A percentile compares a stretch with the other conserved stretches of the same genome.
Conservation (phyloP, 164 flowering plant genomes). For the Liquidambar formosana region DNA sequence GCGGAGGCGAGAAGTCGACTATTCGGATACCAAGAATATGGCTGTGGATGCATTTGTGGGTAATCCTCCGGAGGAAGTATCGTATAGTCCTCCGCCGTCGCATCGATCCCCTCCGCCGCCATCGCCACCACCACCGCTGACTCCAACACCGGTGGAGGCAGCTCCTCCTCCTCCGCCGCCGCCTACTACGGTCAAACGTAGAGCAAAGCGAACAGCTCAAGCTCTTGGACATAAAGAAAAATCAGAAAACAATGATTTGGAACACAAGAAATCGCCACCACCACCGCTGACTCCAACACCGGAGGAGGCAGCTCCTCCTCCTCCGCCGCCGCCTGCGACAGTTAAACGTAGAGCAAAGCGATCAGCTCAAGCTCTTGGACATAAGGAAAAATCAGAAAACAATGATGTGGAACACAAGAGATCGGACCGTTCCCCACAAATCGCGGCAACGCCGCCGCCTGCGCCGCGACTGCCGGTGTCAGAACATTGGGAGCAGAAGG, state of each 20-base stretch:
- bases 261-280: neutral
- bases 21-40: constrained; percentile 6
- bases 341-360: too few relatives aligned
- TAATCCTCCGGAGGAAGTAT: neutral
- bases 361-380: too few relatives aligned
- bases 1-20: neutral
- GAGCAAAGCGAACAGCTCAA: constrained; percentile 22
- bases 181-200: constrained; percentile 17
- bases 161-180: constrained; percentile 2
- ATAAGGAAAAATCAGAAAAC: too few relatives aligned
- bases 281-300: too few relatives aligned
- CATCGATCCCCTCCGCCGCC: neutral
- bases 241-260: neutral
- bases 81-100: neutral
- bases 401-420: neutral
- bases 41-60: constrained; percentile 14
- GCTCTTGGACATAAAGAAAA: constrained; percentile 14
- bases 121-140: neutral
- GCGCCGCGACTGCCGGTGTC: constrained; percentile 29
- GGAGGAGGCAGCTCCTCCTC: constrained; percentile 16
- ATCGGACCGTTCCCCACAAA: neutral
- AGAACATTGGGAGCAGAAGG: constrained; percentile 14
- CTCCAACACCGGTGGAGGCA: too few relatives aligned
- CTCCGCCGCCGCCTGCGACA: constrained; percentile 31
- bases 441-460: constrained; percentile 18